Percentiles rank a stretch among this genome's conserved stretches.
phyloP scores from a whole-genome alignment of 352 stramenopile genomes.

The Thalassiosira mediterranea region DNA sequence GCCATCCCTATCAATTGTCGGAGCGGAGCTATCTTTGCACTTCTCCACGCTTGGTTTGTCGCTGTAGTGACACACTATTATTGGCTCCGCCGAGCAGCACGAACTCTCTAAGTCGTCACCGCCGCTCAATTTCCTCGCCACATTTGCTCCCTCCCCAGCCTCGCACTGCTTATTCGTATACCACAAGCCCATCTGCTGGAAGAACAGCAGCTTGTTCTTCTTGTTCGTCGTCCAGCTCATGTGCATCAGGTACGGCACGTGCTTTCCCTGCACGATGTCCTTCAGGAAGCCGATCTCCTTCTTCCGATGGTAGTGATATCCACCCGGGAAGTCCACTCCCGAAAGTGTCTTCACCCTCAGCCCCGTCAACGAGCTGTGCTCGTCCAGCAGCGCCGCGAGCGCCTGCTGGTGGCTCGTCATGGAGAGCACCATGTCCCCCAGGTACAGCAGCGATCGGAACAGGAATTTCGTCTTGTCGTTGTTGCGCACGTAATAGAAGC shows the following conservation, averaged over 20 bases:
- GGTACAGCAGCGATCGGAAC: conserved; percentile 60
- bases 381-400: conserved; percentile 56
- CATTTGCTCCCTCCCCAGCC: conserved; percentile 5
- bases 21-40: conserved; percentile 67
- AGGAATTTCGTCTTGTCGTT: conserved; percentile 64
- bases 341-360: conserved; percentile 70
- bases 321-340: conserved; percentile 20
- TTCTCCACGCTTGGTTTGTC: conserved; percentile 78
- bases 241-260: conserved; percentile 77
- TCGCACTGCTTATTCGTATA: conserved; percentile 75
- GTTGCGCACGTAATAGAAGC: conserved; percentile 69
- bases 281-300: conserved; percentile 64
- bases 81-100: conserved; percentile 65
- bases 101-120: conserved; percentile 29
- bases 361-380: conserved; percentile 60
- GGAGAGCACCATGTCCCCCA: conserved; percentile 53
- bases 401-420: conserved; percentile 69
- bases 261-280: conserved; percentile 54
- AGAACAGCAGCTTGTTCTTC: conserved; percentile 55
- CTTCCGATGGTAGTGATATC: conserved; percentile 60
- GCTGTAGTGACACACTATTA: conserved; percentile 72
- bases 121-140: too few relatives aligned
- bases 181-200: conserved; percentile 82
- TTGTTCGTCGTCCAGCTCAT: conserved; percentile 83
- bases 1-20: conserved; percentile 56